These are phyloP conservation scores for Hyaloscypha hepaticicola DNA, from an alignment of 495 filamentous ascomycete species.

Conservation along the genomic window DNA sequence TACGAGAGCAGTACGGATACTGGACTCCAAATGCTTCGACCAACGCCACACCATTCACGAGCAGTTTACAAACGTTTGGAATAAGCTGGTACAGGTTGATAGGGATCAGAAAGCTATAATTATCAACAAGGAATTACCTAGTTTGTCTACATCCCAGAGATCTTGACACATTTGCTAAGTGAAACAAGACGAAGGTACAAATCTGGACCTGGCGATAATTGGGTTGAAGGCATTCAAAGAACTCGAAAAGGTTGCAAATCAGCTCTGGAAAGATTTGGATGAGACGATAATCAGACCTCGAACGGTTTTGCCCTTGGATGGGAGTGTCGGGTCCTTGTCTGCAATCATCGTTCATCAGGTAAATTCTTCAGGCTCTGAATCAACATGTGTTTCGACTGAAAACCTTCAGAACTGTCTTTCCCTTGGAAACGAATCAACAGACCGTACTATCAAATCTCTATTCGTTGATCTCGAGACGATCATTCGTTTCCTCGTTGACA, in stretches of 20 bases:
- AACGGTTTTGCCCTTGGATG: conserved; percentile 28
- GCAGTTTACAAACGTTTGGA: conserved; percentile 54
- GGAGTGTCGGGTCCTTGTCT: neutral
- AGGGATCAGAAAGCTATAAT: conserved; percentile 44
- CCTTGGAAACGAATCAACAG: conserved; percentile 2
- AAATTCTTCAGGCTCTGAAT: neutral
- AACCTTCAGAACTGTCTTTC: conserved; percentile 24
- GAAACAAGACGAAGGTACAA: conserved; percentile 46
- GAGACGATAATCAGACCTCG: conserved; percentile 49
- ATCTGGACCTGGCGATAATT: conserved; percentile 45
- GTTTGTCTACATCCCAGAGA: conserved; percentile 29
- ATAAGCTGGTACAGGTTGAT: conserved; percentile 56
- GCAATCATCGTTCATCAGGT: conserved; percentile 37
- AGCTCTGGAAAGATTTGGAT: conserved; percentile 53
- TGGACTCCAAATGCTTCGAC: conserved; percentile 48
- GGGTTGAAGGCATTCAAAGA: conserved; percentile 52
- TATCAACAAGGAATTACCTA: conserved; percentile 45
- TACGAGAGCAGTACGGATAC: conserved; percentile 46
- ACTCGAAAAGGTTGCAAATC: conserved; percentile 46
- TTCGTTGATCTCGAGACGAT: conserved; percentile 61
- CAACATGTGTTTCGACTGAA: neutral
- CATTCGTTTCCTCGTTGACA: conserved; percentile 61
- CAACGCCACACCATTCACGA: conserved; percentile 58
- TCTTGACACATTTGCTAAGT: conserved; percentile 29
- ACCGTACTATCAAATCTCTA: conserved; percentile 41